phyloP scores from a whole-genome alignment of 164 flowering plant genomes.

The Annona squamosa region DNA sequence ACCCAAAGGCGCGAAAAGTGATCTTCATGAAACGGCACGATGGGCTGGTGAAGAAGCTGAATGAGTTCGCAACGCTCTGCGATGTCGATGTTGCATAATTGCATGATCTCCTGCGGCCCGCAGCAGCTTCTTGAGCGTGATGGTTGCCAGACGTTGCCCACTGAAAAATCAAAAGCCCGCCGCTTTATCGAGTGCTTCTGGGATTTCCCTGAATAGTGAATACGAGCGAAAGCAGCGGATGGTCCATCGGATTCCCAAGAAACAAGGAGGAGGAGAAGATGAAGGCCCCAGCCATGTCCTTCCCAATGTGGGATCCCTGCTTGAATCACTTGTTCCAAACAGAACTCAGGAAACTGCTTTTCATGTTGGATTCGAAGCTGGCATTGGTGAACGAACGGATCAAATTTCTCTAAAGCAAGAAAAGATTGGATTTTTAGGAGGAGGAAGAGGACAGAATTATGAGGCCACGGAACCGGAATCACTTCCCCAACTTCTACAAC shows the following conservation, averaged over 20 bases:
- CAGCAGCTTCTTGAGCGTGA: background rate
- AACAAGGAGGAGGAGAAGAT: background rate
- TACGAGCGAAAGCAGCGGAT: slow-evolving; percentile 1
- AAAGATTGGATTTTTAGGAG: background rate
- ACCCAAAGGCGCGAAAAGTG: slow-evolving; percentile 11
- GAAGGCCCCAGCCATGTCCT: slow-evolving; percentile 6
- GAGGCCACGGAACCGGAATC: no score
- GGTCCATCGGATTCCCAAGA: background rate
- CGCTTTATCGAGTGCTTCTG: slow-evolving; percentile 20
- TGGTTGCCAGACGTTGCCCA: slow-evolving; percentile 26
- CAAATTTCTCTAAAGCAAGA: background rate
- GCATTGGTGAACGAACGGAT: background rate
- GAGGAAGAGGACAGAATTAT: no score
- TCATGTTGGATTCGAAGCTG: slow-evolving; percentile 10
- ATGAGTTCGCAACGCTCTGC: slow-evolving; percentile 34
- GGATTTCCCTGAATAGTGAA: background rate
- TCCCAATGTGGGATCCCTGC: slow-evolving; percentile 16
- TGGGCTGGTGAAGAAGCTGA: slow-evolving; percentile 26
- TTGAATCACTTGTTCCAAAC: slow-evolving; percentile 5
- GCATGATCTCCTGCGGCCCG: slow-evolving; percentile 23
- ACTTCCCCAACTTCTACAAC: no score
- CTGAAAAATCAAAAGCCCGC: slow-evolving; percentile 8
- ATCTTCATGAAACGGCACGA: slow-evolving; percentile 28
- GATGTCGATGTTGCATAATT: slow-evolving; percentile 38
- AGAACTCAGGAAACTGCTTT: slow-evolving; percentile 5